Evolutionary conservation across 2,329 filamentous ascomycete species (phyloP).

Genomic region (Sporothrix inflata): DNA sequence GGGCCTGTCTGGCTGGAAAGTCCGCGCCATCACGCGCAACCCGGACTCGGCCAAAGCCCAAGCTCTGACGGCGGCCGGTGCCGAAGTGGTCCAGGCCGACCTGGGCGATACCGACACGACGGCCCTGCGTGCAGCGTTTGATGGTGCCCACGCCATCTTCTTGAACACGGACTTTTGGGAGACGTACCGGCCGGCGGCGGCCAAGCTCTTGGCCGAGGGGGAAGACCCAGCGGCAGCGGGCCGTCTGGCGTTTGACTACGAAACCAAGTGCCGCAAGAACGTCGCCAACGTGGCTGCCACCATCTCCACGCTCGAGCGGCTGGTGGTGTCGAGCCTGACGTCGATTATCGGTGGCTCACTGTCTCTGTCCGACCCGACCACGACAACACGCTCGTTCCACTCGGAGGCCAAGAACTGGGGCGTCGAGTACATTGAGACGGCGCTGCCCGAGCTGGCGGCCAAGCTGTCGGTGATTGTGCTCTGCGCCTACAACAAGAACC

Average conservation of each 20-base stretch:
- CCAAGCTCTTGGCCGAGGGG: neutral
- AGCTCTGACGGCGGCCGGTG: neutral
- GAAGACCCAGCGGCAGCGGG: neutral
- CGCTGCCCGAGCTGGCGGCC: neutral
- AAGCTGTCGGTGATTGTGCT: constrained; percentile 1
- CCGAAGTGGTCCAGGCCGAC: neutral
- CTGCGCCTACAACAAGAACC: neutral
- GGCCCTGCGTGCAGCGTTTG: neutral
- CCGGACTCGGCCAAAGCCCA: neutral
- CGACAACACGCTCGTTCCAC: constrained; percentile 11
- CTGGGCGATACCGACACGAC: neutral
- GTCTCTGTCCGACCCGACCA: neutral
- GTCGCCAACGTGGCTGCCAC: neutral
- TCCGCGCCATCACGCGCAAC: neutral
- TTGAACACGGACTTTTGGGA: neutral
- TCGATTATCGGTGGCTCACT: neutral
- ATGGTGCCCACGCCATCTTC: constrained; percentile 3
- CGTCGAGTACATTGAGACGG: constrained; percentile 13
- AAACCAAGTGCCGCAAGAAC: constrained; percentile 2
- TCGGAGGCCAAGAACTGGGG: constrained; percentile 19
- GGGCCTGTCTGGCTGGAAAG: neutral
- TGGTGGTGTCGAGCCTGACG: constrained; percentile 1
- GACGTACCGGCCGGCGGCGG: neutral
- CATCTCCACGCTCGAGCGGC: neutral
- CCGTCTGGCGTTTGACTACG: neutral